Evolutionary conservation across 2,329 filamentous ascomycete genomes (phyloP).

Genomic region (Drechslerella coelobrocha): DNA sequence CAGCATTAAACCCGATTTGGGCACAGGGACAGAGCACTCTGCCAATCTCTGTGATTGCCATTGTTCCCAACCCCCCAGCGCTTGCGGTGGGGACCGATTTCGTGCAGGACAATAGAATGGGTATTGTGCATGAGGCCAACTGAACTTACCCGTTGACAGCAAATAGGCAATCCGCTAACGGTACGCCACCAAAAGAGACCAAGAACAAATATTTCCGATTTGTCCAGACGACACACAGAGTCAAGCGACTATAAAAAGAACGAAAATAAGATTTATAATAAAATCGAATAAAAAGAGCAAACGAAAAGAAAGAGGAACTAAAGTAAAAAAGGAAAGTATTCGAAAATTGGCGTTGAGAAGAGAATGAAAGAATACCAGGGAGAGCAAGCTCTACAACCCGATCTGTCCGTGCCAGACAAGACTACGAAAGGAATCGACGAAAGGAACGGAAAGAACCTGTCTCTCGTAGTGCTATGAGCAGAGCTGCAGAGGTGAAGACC

Average conservation of each 20-base stretch:
- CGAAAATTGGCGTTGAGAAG: conserved; percentile 11
- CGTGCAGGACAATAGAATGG: conserved; percentile 14
- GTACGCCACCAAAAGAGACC: background rate
- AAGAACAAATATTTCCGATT: conserved; percentile 2
- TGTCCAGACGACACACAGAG: background rate
- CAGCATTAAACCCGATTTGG: conserved; percentile 44
- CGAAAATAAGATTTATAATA: conserved; percentile 32
- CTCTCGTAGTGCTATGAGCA: conserved; percentile 44
- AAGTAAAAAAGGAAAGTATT: conserved; percentile 27
- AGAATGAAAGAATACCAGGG: conserved; percentile 53
- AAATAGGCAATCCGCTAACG: conserved; percentile 1
- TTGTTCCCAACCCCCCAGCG: conserved; percentile 36
- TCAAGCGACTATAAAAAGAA: background rate
- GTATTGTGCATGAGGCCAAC: conserved; percentile 4
- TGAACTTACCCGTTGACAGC: conserved; percentile 29
- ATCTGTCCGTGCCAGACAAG: conserved; percentile 51
- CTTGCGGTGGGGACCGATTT: conserved; percentile 33
- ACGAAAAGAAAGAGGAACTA: conserved; percentile 27
- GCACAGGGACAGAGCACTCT: conserved; percentile 1
- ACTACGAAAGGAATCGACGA: conserved; percentile 49
- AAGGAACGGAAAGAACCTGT: conserved; percentile 49
- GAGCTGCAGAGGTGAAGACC: conserved; percentile 24
- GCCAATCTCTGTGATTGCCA: conserved; percentile 14
- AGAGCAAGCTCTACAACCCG: conserved; percentile 50
- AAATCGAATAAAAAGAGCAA: conserved; percentile 45